Evolutionary conservation across 148 eudicot species (phyloP).

Genomic region (Fagopyrum tataricum): DNA sequence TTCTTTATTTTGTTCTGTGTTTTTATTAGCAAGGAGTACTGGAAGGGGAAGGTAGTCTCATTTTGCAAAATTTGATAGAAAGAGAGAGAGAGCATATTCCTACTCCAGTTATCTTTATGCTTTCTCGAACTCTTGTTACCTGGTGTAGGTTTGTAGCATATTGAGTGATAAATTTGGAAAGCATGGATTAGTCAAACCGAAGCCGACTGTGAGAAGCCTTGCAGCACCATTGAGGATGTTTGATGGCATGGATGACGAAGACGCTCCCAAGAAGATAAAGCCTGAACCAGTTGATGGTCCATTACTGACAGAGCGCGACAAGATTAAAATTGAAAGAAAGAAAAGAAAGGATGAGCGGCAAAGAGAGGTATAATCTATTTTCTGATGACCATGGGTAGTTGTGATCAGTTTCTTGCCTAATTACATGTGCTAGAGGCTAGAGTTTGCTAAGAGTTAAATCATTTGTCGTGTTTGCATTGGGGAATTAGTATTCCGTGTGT

Average conservation of each 20-base stretch:
- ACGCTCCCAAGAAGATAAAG: constrained; percentile 80
- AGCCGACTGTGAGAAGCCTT: constrained; percentile 80
- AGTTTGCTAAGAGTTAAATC: not conserved
- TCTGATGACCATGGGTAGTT: not conserved
- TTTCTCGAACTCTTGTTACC: not conserved
- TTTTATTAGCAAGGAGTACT: not conserved
- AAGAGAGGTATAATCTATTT: constrained; percentile 56
- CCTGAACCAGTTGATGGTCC: constrained; percentile 91
- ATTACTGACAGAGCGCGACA: constrained; percentile 86
- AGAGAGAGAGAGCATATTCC: not conserved
- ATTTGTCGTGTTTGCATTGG: not conserved
- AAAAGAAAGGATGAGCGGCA: constrained; percentile 96
- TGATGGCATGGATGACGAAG: constrained; percentile 80
- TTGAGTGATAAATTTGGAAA: constrained; percentile 86
- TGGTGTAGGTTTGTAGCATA: constrained; percentile 59
- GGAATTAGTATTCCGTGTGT: not conserved
- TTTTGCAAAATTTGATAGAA: not conserved
- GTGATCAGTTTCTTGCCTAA: not conserved
- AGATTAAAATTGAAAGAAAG: constrained; percentile 81
- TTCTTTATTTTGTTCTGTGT: not conserved
- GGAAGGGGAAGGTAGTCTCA: not conserved
- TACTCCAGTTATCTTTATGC: not conserved
- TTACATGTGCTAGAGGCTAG: not conserved
- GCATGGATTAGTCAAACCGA: constrained; percentile 85
- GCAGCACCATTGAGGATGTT: constrained; percentile 76